A percentile compares a stretch with the other conserved stretches of the same genome.
Conservation (phyloP, 306 rosid species). For the Trichosanthes truncata region DNA sequence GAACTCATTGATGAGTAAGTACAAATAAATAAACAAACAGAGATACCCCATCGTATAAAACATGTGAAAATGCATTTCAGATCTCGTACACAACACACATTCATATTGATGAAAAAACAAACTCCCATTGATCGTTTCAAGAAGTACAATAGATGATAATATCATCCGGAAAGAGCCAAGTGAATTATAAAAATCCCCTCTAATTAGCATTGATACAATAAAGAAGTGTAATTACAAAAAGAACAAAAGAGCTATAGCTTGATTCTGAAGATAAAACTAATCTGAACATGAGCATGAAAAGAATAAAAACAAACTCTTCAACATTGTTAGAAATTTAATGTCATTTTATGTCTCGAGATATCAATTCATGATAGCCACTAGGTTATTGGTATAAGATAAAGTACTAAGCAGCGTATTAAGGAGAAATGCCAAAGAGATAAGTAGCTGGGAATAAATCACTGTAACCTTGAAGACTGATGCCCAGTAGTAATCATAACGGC, state of each 20-base stretch:
- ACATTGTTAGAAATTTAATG: not conserved
- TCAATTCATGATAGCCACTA: not conserved
- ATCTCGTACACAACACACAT: not conserved
- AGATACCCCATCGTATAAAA: not conserved
- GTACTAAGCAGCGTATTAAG: not conserved
- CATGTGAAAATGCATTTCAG: not conserved
- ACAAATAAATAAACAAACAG: not conserved
- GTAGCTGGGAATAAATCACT: not conserved
- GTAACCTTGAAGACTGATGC: slow-evolving; percentile 82
- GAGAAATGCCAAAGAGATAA: not conserved
- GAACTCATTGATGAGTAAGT: not conserved
- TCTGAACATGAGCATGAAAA: not conserved
- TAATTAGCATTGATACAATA: not conserved
- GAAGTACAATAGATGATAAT: not conserved
- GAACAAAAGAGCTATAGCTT: not conserved
- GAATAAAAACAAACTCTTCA: not conserved
- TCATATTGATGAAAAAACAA: not conserved
- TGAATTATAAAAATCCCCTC: not conserved
- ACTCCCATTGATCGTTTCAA: not conserved
- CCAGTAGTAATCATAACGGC: slow-evolving; percentile 93
- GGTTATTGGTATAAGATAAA: not conserved
- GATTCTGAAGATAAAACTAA: not conserved
- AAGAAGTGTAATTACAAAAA: not conserved
- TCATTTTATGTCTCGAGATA: not conserved
- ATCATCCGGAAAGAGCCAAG: not conserved